Evolutionary conservation across 768 basidiomycete genomes (phyloP).

Genomic region (Hirschioporus abietinus): DNA sequence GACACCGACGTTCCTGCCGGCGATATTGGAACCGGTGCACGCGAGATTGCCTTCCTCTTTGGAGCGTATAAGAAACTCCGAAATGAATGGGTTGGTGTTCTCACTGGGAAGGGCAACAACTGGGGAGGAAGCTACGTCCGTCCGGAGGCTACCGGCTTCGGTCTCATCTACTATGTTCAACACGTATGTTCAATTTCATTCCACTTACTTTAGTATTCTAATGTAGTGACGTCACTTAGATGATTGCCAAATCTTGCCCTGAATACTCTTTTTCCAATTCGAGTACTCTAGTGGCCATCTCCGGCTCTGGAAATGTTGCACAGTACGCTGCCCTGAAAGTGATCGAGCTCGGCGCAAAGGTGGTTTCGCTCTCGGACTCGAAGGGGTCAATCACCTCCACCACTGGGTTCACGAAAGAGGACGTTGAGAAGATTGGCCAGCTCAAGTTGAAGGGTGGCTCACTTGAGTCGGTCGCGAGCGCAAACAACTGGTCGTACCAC

Average conservation of each 20-base stretch:
- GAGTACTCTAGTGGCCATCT: conserved; percentile 48
- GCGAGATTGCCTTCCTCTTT: conserved; percentile 74
- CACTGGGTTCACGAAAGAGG: conserved; percentile 52
- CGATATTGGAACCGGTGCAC: conserved; percentile 69
- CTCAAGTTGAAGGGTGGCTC: conserved; percentile 52
- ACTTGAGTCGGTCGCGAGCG: conserved; percentile 33
- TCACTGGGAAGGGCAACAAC: conserved; percentile 65
- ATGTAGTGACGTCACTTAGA: conserved; percentile 26
- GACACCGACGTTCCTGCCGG: conserved; percentile 76
- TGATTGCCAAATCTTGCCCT: conserved; percentile 53
- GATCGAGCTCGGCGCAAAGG: conserved; percentile 68
- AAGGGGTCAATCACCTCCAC: conserved; percentile 58
- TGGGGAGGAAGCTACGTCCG: conserved; percentile 74
- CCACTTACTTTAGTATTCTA: not conserved
- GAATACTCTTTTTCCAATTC: conserved; percentile 45
- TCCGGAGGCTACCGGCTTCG: conserved; percentile 70
- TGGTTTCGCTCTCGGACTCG: conserved; percentile 71
- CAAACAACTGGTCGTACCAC: conserved; percentile 42
- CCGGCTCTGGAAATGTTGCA: conserved; percentile 71
- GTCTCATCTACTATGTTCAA: conserved; percentile 71
- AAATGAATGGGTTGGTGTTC: conserved; percentile 66
- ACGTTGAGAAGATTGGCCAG: conserved; percentile 44
- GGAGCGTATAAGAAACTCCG: conserved; percentile 72
- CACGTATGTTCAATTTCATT: conserved; percentile 40
- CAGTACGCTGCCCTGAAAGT: conserved; percentile 74